Percentiles rank a stretch among this genome's conserved stretches.
Evolutionary conservation across 1,284 basidiomycete species (phyloP).

Genomic region (Malassezia dermatis): DNA sequence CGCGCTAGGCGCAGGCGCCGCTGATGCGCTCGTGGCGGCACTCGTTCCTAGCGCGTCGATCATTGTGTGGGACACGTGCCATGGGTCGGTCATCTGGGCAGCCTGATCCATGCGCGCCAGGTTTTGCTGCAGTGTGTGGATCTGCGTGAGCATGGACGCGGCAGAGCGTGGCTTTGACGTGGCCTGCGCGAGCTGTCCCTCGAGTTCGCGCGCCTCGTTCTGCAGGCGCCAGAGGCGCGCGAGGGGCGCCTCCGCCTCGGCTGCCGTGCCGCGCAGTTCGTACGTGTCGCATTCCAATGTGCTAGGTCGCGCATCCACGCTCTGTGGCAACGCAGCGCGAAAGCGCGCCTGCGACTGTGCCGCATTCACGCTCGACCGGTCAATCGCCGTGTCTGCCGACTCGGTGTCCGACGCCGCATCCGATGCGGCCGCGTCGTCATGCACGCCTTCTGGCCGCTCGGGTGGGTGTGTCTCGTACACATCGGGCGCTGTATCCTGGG

Average conservation of each 20-base stretch:
- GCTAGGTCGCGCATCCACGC: background rate
- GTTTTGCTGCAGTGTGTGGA: constrained; percentile 1
- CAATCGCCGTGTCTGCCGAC: background rate
- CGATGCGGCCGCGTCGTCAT: background rate
- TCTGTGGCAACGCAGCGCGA: background rate
- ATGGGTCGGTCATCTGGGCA: background rate
- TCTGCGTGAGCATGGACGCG: background rate
- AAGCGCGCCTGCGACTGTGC: background rate
- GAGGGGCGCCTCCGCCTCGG: background rate
- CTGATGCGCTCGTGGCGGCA: background rate
- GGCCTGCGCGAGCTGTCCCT: background rate
- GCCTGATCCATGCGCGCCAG: background rate
- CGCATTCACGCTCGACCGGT: background rate
- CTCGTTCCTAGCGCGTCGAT: background rate
- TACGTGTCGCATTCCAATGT: background rate
- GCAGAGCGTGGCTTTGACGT: background rate
- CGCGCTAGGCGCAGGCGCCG: background rate
- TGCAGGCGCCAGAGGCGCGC: constrained; percentile 10
- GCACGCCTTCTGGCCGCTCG: background rate
- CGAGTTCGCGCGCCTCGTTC: constrained; percentile 5
- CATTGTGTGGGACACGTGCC: background rate
- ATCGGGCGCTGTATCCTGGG: constrained; percentile 18
- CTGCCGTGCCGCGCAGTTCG: background rate
- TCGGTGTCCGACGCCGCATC: background rate
- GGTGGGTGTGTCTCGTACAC: constrained; percentile 13